phyloP scores from a whole-genome alignment of 2,329 filamentous ascomycete genomes.

The Alternaria ethzedia region DNA sequence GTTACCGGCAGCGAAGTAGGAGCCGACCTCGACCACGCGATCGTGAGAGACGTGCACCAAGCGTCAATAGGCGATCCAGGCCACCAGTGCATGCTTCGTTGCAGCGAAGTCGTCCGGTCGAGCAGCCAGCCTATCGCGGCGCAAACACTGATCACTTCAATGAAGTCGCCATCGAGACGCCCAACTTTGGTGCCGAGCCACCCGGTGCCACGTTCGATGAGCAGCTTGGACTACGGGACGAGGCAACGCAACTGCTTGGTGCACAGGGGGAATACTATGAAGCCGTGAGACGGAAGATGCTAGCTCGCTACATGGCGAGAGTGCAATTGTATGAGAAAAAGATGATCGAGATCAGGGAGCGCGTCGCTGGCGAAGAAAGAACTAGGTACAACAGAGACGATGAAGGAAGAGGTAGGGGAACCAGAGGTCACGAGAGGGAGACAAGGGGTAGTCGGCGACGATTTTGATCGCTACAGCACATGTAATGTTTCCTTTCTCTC shows the following conservation, averaged over 20 bases:
- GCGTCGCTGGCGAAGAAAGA: not conserved
- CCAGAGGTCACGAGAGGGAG: not conserved
- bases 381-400: not conserved
- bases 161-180: not conserved
- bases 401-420: not conserved
- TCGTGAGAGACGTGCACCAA: not conserved
- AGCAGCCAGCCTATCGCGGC: not conserved
- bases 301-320: not conserved
- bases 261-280: not conserved
- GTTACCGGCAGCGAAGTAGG: not conserved
- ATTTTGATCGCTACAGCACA: rapidly evolving
- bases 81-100: not conserved
- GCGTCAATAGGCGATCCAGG: not conserved
- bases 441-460: not conserved
- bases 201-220: not conserved
- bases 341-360: not conserved
- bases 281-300: not conserved
- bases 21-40: not conserved
- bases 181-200: not conserved
- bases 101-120: not conserved
- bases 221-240: not conserved
- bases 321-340: not conserved
- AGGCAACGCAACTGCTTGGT: not conserved
- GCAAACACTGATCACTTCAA: not conserved
- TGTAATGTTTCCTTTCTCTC: not conserved